Evolutionary conservation across 345 rosid genomes (phyloP).

Genomic region (Populus pruinosa): DNA sequence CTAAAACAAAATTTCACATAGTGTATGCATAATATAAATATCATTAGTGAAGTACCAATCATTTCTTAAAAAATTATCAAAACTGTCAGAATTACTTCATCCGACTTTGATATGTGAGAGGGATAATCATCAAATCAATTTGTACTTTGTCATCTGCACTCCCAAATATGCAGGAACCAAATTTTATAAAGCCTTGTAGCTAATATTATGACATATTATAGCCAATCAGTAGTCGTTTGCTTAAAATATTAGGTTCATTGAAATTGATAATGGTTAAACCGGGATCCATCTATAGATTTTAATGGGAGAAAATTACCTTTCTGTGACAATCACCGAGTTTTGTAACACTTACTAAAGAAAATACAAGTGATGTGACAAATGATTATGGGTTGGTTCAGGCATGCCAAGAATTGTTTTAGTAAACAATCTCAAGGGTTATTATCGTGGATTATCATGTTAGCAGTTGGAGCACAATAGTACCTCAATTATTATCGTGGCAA

Average conservation of each 20-base stretch:
- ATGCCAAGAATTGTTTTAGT: neutral
- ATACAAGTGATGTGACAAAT: neutral
- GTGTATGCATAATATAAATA: neutral
- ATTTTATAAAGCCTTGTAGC: conserved; percentile 3
- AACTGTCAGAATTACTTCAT: conserved; percentile 1
- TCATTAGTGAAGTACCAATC: neutral
- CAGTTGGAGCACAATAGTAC: neutral
- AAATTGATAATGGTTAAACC: conserved; percentile 8
- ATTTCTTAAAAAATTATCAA: neutral
- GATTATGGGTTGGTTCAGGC: neutral
- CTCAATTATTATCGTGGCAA: neutral
- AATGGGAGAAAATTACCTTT: neutral
- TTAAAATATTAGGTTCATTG: conserved; percentile 1
- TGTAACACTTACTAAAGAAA: neutral
- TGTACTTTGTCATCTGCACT: conserved; percentile 11
- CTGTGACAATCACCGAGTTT: neutral
- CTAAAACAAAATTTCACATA: neutral
- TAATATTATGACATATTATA: conserved; percentile 3
- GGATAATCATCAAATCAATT: neutral
- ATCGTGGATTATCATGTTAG: no score
- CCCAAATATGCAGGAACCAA: conserved; percentile 35
- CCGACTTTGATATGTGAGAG: neutral
- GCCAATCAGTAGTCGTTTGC: neutral
- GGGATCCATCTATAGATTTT: neutral
- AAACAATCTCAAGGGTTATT: neutral